Percentiles rank a stretch among this genome's conserved stretches.
Evolutionary conservation across 23 red algal genomes (phyloP).

Genomic region (Cyanidiococcus yangmingshanensis): DNA sequence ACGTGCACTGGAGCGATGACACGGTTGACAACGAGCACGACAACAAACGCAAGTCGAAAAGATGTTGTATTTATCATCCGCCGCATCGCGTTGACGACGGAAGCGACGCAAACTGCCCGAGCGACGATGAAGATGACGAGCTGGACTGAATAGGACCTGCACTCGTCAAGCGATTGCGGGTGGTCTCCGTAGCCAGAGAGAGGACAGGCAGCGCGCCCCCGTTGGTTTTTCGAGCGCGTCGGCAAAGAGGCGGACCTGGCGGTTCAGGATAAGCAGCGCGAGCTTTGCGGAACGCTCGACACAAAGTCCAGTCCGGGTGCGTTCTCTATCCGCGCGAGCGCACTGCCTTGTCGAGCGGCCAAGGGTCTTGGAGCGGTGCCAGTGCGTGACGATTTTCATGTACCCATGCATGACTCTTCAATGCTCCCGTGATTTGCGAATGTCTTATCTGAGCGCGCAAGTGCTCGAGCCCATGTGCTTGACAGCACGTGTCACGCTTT

Average conservation of each 20-base stretch:
- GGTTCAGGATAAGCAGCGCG: not conserved
- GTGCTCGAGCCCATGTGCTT: no score
- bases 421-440: no score
- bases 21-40: constrained; percentile 5
- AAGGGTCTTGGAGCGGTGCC: no score
- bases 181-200: no score
- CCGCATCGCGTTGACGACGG: not conserved
- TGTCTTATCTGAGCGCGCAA: no score
- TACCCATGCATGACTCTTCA: no score
- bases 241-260: not conserved
- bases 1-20: constrained; percentile 12
- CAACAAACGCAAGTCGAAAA: constrained; percentile 11
- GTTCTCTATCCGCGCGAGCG: no score
- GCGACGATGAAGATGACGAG: constrained; percentile 13
- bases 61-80: not conserved
- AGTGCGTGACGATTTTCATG: no score
- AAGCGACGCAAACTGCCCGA: not conserved
- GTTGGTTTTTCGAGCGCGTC: not conserved
- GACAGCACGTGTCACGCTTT: no score
- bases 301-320: not conserved
- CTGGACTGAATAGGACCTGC: not conserved
- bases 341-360: no score
- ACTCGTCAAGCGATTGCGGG: no score
- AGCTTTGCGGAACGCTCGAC: not conserved
- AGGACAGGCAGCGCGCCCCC: no score